Evolutionary conservation across 192 early-diverging fungal species (phyloP).

Genomic region (Diversispora eburnea): DNA sequence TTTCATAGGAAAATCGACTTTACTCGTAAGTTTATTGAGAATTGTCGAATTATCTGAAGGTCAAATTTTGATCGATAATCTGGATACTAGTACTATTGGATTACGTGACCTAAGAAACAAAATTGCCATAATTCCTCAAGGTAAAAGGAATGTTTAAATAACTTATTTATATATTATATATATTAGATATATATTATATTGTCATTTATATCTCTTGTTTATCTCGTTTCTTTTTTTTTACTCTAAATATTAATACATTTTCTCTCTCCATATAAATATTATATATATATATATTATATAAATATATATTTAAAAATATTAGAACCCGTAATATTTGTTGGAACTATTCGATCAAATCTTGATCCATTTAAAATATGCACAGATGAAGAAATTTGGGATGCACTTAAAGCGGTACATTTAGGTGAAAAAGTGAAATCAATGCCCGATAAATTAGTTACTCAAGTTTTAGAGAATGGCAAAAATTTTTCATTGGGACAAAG

Average conservation of each 20-base stretch:
- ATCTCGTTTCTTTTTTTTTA: too few relatives aligned
- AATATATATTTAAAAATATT: slow-evolving; percentile 5
- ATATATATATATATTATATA: background rate
- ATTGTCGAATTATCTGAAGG: slow-evolving; percentile 42
- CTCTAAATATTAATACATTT: background rate
- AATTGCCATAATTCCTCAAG: slow-evolving; percentile 88
- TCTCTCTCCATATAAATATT: slow-evolving; percentile 39
- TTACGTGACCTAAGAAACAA: slow-evolving; percentile 63
- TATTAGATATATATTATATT: background rate
- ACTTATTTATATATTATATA: background rate
- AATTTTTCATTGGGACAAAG: slow-evolving; percentile 58
- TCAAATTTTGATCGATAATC: slow-evolving; percentile 67
- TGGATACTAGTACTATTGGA: slow-evolving; percentile 65
- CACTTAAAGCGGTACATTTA: slow-evolving; percentile 49
- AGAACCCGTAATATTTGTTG: slow-evolving; percentile 61
- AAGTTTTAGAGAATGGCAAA: slow-evolving; percentile 47
- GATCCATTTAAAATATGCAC: slow-evolving; percentile 66
- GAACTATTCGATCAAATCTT: slow-evolving; percentile 80
- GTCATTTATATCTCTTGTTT: background rate
- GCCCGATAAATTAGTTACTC: slow-evolving; percentile 39
- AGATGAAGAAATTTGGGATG: slow-evolving; percentile 66
- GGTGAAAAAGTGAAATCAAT: slow-evolving; percentile 42
- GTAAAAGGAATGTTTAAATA: slow-evolving; percentile 32
- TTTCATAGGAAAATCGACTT: slow-evolving; percentile 34
- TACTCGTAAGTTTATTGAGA: slow-evolving; percentile 38